Conservation (phyloP, 805 yeast species). For the Myxozyma mucilagina region DNA sequence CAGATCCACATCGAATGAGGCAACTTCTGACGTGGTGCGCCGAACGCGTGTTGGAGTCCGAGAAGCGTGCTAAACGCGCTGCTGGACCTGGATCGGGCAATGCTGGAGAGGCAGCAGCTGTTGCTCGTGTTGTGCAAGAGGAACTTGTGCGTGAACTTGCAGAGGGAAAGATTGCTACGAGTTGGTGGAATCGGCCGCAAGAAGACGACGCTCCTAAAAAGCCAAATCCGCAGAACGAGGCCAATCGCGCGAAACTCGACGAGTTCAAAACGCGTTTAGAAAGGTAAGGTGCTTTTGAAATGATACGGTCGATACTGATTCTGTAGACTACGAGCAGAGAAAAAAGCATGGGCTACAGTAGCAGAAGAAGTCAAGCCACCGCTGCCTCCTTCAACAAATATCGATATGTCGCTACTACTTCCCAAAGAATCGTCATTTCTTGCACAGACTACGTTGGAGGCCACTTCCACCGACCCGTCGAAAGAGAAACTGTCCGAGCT, state of each 20-base stretch:
- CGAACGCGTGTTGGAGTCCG: conserved; percentile 48
- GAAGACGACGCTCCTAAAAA: conserved; percentile 33
- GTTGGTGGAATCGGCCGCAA: conserved; percentile 61
- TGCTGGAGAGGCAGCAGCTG: conserved; percentile 9
- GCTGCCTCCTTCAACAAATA: conserved; percentile 25
- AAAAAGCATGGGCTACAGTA: conserved; percentile 25
- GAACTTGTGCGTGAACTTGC: conserved; percentile 60
- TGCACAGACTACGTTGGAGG: no score
- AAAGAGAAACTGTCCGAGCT: conserved; percentile 38
- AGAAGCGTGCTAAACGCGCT: conserved; percentile 22
- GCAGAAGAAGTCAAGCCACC: conserved; percentile 18
- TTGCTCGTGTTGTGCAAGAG: conserved; percentile 62
- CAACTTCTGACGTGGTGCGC: conserved; percentile 70
- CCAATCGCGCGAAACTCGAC: conserved; percentile 52
- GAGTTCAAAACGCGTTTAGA: conserved; percentile 49
- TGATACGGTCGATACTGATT: no score
- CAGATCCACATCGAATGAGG: conserved; percentile 73
- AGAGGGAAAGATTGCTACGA: conserved; percentile 60
- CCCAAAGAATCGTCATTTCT: conserved; percentile 28
- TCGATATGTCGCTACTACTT: conserved; percentile 25
- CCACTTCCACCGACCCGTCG: no score
- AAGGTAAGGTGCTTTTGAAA: conserved; percentile 25
- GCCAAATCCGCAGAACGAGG: conserved; percentile 62
- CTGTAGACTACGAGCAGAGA: conserved; percentile 24
- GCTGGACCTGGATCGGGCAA: background rate